A percentile compares a stretch with the other conserved stretches of the same genome.
Evolutionary conservation across 139 green algal species (phyloP).

Genomic region (Chlorella sp.): DNA sequence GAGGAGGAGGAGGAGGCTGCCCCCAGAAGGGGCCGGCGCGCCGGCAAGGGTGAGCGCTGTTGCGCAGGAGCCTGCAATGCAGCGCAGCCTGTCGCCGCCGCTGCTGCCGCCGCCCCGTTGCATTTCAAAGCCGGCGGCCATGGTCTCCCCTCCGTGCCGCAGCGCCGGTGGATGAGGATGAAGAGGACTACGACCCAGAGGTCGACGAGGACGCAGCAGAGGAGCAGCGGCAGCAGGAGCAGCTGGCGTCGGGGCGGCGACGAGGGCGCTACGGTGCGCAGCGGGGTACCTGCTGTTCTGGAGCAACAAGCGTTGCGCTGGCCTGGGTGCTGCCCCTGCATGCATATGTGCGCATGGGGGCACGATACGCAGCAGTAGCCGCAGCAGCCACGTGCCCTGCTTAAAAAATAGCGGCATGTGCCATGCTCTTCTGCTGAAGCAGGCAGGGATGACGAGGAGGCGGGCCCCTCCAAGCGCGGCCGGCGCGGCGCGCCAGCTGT

Average conservation of each 20-base stretch:
- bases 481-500: background rate
- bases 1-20: slow-evolving; percentile 8
- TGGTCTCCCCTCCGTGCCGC: background rate
- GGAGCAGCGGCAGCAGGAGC: background rate
- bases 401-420: too few relatives aligned
- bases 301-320: too few relatives aligned
- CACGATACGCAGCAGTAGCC: too few relatives aligned
- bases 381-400: too few relatives aligned
- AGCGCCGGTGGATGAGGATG: background rate
- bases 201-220: slow-evolving; percentile 1
- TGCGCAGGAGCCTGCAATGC: background rate
- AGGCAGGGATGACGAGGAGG: background rate
- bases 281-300: background rate
- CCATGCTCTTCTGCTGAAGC: background rate
- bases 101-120: background rate
- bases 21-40: background rate
- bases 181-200: slow-evolving; percentile 12
- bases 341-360: too few relatives aligned
- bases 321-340: too few relatives aligned
- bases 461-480: background rate
- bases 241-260: background rate
- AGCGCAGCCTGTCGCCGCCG: background rate
- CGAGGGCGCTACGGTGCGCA: too few relatives aligned
- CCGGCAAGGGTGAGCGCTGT: slow-evolving; percentile 3
- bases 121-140: background rate